Evolutionary conservation across 257 asterid genomes (phyloP).

Genomic region (Ophiorrhiza pumila): DNA sequence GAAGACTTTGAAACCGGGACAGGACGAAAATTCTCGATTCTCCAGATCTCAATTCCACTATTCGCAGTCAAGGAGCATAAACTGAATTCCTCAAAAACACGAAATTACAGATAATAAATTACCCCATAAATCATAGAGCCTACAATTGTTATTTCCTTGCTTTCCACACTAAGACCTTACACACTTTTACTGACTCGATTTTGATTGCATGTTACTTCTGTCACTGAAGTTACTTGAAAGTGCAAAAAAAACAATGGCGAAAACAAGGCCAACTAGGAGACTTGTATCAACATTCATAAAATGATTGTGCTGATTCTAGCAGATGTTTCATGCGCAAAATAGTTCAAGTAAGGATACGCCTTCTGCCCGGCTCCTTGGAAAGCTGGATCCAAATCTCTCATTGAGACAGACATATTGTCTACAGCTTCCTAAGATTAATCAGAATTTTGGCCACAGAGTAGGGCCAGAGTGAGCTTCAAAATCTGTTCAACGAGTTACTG

Average conservation of each 20-base stretch:
- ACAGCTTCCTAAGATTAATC: constrained; percentile 20
- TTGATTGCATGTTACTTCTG: not conserved
- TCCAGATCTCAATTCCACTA: constrained; percentile 94
- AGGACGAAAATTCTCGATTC: constrained; percentile 77
- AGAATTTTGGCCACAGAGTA: constrained; percentile 38
- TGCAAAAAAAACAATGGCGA: not conserved
- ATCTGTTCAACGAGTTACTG: not conserved
- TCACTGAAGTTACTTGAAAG: not conserved
- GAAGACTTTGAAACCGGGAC: constrained; percentile 64
- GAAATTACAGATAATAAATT: constrained; percentile 10
- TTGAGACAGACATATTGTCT: constrained; percentile 76
- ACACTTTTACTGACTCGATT: not conserved
- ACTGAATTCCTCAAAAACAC: constrained; percentile 12
- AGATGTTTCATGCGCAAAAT: not conserved
- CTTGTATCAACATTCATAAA: not conserved
- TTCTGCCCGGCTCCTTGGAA: constrained; percentile 96
- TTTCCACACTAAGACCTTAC: not conserved
- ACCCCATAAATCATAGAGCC: constrained; percentile 8
- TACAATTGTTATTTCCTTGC: not conserved
- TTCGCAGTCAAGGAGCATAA: constrained; percentile 52
- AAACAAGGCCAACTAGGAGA: not conserved
- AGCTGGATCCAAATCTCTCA: constrained; percentile 88
- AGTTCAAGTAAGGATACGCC: constrained; percentile 67
- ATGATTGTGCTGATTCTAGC: not conserved
- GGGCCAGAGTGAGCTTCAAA: not conserved